These are phyloP conservation scores for Andrographis paniculata DNA, from an alignment of 305 asterid genomes.

Conservation along the genomic window DNA sequence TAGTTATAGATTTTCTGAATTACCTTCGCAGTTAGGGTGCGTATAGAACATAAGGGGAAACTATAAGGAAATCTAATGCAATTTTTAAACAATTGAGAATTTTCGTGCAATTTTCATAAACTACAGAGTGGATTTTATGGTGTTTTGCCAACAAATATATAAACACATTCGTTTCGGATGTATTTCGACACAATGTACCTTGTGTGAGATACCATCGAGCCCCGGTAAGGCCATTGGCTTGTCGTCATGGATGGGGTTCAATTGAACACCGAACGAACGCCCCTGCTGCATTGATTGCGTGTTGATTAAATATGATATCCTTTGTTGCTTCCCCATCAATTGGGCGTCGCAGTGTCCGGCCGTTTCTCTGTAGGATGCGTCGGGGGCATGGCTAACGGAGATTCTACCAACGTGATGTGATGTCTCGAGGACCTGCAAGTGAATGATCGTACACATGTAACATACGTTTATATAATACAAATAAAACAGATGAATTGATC, in stretches of 20 bases:
- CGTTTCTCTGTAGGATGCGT: conserved; percentile 79
- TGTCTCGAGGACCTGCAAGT: conserved; percentile 64
- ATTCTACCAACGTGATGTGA: conserved; percentile 76
- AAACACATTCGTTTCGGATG: background rate
- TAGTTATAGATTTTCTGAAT: too few relatives aligned
- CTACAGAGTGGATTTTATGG: too few relatives aligned
- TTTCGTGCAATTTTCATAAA: too few relatives aligned
- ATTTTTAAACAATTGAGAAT: too few relatives aligned
- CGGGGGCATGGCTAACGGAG: conserved; percentile 68
- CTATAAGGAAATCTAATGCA: too few relatives aligned
- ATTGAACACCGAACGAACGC: conserved; percentile 32
- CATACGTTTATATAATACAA: too few relatives aligned
- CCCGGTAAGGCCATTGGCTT: conserved; percentile 20
- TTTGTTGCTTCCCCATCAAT: conserved; percentile 72
- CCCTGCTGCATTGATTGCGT: conserved; percentile 40
- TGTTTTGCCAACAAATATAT: background rate
- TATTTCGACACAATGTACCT: conserved; percentile 24
- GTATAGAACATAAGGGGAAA: too few relatives aligned
- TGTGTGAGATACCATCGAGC: conserved; percentile 20
- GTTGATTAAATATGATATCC: conserved; percentile 60
- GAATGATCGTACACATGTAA: too few relatives aligned
- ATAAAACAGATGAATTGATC: too few relatives aligned
- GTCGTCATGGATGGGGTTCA: conserved; percentile 25
- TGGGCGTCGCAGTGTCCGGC: conserved; percentile 76
- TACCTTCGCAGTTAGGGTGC: too few relatives aligned